phyloP scores from a whole-genome alignment of 2,329 filamentous ascomycete genomes.

The Colletotrichum cordylinicola region DNA sequence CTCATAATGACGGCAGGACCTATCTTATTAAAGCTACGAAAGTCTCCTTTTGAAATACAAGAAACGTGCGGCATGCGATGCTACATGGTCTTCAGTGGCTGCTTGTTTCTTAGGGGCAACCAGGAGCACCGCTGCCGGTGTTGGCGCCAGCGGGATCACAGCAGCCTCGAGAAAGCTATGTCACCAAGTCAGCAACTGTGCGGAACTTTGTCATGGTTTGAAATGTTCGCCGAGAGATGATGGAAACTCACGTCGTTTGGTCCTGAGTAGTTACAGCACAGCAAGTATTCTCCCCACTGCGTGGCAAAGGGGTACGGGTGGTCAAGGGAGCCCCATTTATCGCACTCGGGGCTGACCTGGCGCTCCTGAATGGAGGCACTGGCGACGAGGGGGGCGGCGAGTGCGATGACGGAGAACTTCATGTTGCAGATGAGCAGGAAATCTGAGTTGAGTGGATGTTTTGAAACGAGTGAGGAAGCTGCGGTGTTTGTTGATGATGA shows the following conservation, averaged over 20 bases:
- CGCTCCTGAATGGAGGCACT: not conserved
- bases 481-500: not conserved
- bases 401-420: not conserved
- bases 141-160: not conserved
- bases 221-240: too few species aligned
- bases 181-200: not conserved
- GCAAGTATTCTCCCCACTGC: not conserved
- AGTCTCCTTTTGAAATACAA: too few species aligned
- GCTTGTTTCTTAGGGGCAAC: not conserved
- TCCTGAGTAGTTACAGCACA: not conserved
- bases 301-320: not conserved
- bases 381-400: not conserved
- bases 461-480: not conserved
- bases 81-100: not conserved
- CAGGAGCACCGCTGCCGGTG: not conserved
- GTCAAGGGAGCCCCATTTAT: not conserved
- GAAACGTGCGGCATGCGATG: too few species aligned
- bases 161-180: not conserved
- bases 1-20: too few species aligned
- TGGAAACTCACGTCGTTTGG: not conserved
- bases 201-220: not conserved
- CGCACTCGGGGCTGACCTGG: not conserved
- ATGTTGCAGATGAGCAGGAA: not conserved
- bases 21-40: too few species aligned
- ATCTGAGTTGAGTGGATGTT: not conserved